These are phyloP conservation scores for Fraxinus greggii DNA, from an alignment of 305 asterid genomes.

Conservation along the genomic window DNA sequence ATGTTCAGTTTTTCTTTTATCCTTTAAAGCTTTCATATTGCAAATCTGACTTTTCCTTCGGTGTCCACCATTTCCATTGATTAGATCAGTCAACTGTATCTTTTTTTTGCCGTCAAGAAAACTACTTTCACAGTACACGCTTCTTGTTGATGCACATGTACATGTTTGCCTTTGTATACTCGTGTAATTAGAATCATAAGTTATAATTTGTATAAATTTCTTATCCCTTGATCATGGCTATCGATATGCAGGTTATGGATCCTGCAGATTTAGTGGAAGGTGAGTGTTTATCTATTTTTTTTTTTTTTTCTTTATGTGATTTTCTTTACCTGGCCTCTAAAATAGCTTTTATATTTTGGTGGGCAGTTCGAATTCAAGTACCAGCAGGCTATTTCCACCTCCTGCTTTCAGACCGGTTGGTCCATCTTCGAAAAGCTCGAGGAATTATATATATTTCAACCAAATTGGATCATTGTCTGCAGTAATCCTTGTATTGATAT, in stretches of 20 bases:
- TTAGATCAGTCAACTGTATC: too few species aligned
- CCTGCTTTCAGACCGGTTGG: constrained; percentile 67
- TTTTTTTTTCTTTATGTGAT: not conserved
- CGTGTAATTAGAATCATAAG: not conserved
- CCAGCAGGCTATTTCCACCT: constrained; percentile 46
- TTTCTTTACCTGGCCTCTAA: not conserved
- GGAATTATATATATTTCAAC: constrained; percentile 12
- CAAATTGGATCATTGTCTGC: constrained; percentile 27
- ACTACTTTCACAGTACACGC: not conserved
- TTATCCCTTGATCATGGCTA: not conserved
- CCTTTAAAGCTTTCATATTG: not conserved
- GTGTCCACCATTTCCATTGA: too few species aligned
- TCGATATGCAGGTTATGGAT: constrained; percentile 63
- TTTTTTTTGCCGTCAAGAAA: too few species aligned
- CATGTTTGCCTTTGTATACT: not conserved
- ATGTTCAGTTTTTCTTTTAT: not conserved
- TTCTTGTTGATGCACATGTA: not conserved
- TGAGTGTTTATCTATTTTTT: constrained; percentile 26
- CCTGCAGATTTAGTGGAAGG: constrained; percentile 87
- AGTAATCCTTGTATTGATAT: constrained; percentile 21
- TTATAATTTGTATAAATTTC: not conserved
- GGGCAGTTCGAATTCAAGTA: constrained; percentile 54
- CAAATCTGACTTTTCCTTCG: not conserved
- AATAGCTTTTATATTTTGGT: not conserved
- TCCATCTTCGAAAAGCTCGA: constrained; percentile 43